Percentiles rank a stretch among this genome's conserved stretches.
Evolutionary conservation across 169 alveolate genomes (phyloP).

Genomic region (Amoebophrya sp.): DNA sequence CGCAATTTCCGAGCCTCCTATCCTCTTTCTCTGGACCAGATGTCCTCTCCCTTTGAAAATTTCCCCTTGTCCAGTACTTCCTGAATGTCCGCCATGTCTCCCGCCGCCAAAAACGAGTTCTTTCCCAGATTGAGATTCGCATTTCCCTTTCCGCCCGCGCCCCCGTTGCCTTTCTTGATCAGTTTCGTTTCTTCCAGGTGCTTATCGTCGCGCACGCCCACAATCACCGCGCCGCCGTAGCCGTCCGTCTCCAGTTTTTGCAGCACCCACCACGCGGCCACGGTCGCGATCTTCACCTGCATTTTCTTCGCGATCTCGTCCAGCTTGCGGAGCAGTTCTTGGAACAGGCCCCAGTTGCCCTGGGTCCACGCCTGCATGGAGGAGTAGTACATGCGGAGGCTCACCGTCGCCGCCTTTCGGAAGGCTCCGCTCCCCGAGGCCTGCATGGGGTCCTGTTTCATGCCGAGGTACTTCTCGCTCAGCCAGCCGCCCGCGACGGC

Average conservation of each 20-base stretch:
- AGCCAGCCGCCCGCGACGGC: not conserved
- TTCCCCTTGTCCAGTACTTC: not conserved
- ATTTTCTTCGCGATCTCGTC: not conserved
- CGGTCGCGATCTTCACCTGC: not conserved
- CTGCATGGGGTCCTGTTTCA: not conserved
- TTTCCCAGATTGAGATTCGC: not conserved
- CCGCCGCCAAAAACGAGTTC: not conserved
- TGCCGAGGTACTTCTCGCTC: not conserved
- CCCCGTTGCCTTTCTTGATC: not conserved
- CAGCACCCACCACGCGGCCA: not conserved
- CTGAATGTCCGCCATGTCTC: not conserved
- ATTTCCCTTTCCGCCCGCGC: too few relatives aligned
- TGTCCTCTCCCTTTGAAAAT: not conserved
- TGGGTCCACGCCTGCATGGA: not conserved
- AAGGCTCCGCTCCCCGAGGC: too few relatives aligned
- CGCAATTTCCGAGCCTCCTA: too few relatives aligned
- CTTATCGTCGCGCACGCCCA: not conserved
- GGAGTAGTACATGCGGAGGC: not conserved
- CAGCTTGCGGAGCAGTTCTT: not conserved
- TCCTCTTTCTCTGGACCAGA: not conserved
- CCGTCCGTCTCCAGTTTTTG: not conserved
- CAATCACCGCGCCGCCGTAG: not conserved
- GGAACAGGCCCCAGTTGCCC: not conserved
- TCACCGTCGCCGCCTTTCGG: not conserved
- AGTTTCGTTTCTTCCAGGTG: not conserved